Evolutionary conservation across 2,329 filamentous ascomycete genomes (phyloP), one percentile per base, ranked within the genome.

Genomic region (Zalaria obscura): DNA sequence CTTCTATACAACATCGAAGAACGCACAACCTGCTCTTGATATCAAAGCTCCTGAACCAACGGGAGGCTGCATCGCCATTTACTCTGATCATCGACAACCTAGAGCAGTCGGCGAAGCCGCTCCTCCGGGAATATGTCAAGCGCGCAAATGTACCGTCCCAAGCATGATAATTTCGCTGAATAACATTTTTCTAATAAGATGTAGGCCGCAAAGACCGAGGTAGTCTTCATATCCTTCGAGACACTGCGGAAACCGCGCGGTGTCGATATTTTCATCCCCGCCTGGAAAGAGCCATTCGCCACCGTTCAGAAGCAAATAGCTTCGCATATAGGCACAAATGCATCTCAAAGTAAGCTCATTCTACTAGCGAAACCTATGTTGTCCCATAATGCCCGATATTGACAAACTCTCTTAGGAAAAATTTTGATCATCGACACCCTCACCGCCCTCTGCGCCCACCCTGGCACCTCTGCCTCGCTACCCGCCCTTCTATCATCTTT

Each of bases 1-100:
- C 67, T 18, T 64, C 67, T n/a, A 63, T 73, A 36, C 65, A 73
- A 37, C 84, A 93, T 55, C 73, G 83, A 27, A 76, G 85, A 48
- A 88, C 85, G 18, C 87, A 94, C 61, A 88, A 87, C 57, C 65
- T 93, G 25, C 74, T 93, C 3, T 69, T 93, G 2, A 78, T 94
- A 42, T 83, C 87, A 48, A 88, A 86, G 55, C 68, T 94, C 2
- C 69, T 94, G 48, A 84, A 79, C 55, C 68, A 85, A 42, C 75
- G 85, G 47, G 83, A 91, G 59, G 78, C 76, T 43, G 78, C 82
- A 9, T 93, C 86, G 38, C 89, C 89, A 3, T 77, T 96, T 54
- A 95, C 88, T 0, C 67, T 96, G 26, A 63, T 95, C 3, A 69
- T 94, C 43, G 89, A 96, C 60, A 84, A 73, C 29, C 68, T 95